Percentiles rank a stretch among this genome's conserved stretches.
phyloP scores from a whole-genome alignment of 2,329 filamentous ascomycete genomes.

The Monilinia laxa region DNA sequence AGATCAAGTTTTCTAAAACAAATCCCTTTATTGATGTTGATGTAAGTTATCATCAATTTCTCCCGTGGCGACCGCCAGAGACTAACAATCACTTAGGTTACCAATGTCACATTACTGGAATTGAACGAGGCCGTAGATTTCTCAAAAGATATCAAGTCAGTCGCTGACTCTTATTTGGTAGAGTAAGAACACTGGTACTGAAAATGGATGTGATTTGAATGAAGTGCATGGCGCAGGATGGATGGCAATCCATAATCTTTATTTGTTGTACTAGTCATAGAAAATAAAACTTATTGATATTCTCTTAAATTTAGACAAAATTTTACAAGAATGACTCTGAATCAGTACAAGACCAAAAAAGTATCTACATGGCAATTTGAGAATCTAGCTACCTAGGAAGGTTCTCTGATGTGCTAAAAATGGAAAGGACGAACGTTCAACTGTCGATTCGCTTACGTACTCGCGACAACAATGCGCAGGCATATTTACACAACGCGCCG shows the following conservation, averaged over 20 bases:
- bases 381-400: not conserved
- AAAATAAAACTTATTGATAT: constrained; percentile 25
- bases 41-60: constrained; percentile 55
- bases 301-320: not conserved
- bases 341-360: not conserved
- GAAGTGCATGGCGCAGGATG: constrained; percentile 34
- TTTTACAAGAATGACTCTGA: not conserved
- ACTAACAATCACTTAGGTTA: constrained; percentile 53
- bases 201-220: constrained; percentile 30
- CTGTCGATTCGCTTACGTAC: constrained; percentile 16
- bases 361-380: not conserved
- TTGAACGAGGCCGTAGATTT: constrained; percentile 78
- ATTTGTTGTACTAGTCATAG: constrained; percentile 26
- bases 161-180: constrained; percentile 74
- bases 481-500: constrained; percentile 7
- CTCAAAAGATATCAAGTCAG: constrained; percentile 76
- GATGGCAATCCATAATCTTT: constrained; percentile 26
- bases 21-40: constrained; percentile 89
- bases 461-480: constrained; percentile 7
- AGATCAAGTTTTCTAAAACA: constrained; percentile 81
- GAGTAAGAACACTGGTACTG: constrained; percentile 53
- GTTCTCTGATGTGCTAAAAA: not conserved
- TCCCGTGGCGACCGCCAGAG: constrained; percentile 21
- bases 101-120: constrained; percentile 67
- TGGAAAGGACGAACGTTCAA: constrained; percentile 15